These are phyloP conservation scores for Boletus patriciae DNA, from an alignment of 768 basidiomycete genomes.

Conservation along the genomic window DNA sequence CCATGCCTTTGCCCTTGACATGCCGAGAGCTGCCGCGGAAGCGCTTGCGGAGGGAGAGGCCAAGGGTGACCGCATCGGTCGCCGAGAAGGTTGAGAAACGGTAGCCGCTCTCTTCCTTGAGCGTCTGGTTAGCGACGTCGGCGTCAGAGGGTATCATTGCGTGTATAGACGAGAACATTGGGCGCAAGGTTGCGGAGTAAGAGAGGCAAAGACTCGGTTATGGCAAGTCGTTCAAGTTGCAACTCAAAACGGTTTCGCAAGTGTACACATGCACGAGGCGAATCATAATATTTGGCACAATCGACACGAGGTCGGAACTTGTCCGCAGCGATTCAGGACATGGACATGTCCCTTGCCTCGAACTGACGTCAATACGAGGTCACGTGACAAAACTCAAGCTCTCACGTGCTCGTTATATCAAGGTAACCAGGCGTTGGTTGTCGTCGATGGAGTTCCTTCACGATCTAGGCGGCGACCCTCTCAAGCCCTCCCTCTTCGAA, in stretches of 20 bases:
- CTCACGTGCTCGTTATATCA: slow-evolving; percentile 19
- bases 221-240: background rate
- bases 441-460: slow-evolving; percentile 79
- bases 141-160: slow-evolving; percentile 66
- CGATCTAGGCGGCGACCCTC: slow-evolving; percentile 67
- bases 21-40: slow-evolving; percentile 73
- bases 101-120: slow-evolving; percentile 66
- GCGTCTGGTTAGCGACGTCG: slow-evolving; percentile 68
- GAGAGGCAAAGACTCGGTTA: background rate
- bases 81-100: slow-evolving; percentile 75
- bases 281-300: no score
- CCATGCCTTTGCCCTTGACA: slow-evolving; percentile 74
- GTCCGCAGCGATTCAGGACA: no score
- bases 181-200: slow-evolving; percentile 13
- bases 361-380: slow-evolving; percentile 1
- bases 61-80: slow-evolving; percentile 77
- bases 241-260: background rate
- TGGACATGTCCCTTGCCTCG: no score
- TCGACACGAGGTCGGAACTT: background rate
- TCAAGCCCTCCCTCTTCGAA: slow-evolving; percentile 86
- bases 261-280: background rate
- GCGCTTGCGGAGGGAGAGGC: slow-evolving; percentile 79
- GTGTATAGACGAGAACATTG: slow-evolving; percentile 66
- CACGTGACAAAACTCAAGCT: slow-evolving; percentile 30
- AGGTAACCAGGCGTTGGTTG: no score